phyloP scores from a whole-genome alignment of 345 rosid species.

The Lepidium didymum region DNA sequence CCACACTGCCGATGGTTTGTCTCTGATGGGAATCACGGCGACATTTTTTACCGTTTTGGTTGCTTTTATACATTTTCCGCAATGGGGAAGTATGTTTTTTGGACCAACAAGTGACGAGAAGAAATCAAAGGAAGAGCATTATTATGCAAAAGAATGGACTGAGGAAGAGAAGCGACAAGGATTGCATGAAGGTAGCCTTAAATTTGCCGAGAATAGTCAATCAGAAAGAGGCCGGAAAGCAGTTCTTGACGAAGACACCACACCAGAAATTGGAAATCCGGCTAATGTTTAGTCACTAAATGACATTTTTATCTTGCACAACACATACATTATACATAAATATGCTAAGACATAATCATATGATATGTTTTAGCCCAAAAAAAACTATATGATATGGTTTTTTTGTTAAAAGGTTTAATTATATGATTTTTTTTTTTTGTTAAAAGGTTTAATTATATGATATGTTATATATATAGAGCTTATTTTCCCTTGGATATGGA shows the following conservation, averaged over 20 bases:
- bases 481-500: neutral
- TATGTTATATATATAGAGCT: neutral
- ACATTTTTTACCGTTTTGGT: slow-evolving; percentile 52
- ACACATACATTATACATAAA: neutral
- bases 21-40: slow-evolving; percentile 60
- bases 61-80: slow-evolving; percentile 56
- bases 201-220: slow-evolving; percentile 59
- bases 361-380: no score
- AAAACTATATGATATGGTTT: no score
- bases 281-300: slow-evolving; percentile 30
- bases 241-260: slow-evolving; percentile 16
- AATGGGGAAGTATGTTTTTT: slow-evolving; percentile 68
- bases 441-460: no score
- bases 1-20: slow-evolving; percentile 44
- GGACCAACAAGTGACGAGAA: slow-evolving; percentile 40
- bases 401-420: no score
- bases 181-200: slow-evolving; percentile 51
- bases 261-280: slow-evolving; percentile 31
- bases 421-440: no score
- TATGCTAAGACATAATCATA: neutral
- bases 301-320: neutral
- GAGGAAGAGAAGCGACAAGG: slow-evolving; percentile 58
- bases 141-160: slow-evolving; percentile 51
- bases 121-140: slow-evolving; percentile 47
- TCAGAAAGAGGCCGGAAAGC: slow-evolving; percentile 57